Evolutionary conservation across 1,139 yeast species (phyloP).

Genomic region (Yamadazyma diddensiae): DNA sequence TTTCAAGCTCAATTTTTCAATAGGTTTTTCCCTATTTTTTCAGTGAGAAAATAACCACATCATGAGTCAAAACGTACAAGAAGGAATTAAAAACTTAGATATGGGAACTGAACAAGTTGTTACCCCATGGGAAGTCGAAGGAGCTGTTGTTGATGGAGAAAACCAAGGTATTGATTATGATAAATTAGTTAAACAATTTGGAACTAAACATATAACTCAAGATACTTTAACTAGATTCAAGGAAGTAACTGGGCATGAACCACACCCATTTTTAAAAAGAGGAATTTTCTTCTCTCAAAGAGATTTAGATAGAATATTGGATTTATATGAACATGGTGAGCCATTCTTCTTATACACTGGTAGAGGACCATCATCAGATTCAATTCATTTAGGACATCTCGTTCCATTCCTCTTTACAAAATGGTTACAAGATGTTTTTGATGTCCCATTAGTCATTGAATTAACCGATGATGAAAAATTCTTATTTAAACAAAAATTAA

Average conservation of each 20-base stretch:
- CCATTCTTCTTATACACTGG: conserved; percentile 97
- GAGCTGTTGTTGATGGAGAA: conserved; percentile 94
- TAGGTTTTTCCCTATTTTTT: too few species aligned
- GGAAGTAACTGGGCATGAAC: conserved; percentile 80
- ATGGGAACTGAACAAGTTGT: conserved; percentile 60
- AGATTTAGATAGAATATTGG: conserved; percentile 77
- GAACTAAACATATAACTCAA: conserved; percentile 69
- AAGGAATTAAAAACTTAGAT: conserved; percentile 24
- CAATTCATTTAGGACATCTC: conserved; percentile 98
- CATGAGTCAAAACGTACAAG: conserved; percentile 19
- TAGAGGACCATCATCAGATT: conserved; percentile 93
- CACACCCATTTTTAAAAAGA: conserved; percentile 89
- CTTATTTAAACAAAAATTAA: conserved; percentile 84
- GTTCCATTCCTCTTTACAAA: conserved; percentile 93
- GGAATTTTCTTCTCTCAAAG: conserved; percentile 94
- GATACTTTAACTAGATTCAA: conserved; percentile 78
- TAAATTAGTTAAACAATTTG: conserved; percentile 80
- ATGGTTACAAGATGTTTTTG: conserved; percentile 98
- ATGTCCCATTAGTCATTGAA: conserved; percentile 93
- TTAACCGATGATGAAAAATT: conserved; percentile 98
- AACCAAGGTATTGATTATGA: conserved; percentile 89
- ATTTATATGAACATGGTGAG: conserved; percentile 89
- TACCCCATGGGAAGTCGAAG: conserved; percentile 99
- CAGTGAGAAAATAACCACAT: conserved; percentile 3
- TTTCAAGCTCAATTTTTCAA: not conserved